Evolutionary conservation across 805 yeast genomes (phyloP).

Genomic region (Nakazawaea sp.): DNA sequence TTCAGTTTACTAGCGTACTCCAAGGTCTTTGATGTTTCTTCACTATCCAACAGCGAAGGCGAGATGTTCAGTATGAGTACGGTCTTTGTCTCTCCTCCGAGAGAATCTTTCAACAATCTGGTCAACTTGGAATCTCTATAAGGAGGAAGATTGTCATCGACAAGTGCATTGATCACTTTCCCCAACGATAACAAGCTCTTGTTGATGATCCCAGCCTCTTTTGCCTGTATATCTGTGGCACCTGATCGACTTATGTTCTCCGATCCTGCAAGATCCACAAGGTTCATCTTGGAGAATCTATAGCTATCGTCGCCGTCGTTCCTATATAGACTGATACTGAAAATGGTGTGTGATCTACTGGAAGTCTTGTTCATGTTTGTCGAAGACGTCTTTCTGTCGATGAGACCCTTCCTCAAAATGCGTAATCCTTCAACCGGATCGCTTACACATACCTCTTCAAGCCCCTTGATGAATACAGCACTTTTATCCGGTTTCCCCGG

Average conservation of each 20-base stretch:
- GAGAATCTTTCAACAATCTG: constrained; percentile 64
- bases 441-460: constrained; percentile 53
- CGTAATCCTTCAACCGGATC: constrained; percentile 50
- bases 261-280: constrained; percentile 93
- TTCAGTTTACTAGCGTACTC: constrained; percentile 55
- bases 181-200: constrained; percentile 85
- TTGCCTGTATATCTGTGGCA: constrained; percentile 76
- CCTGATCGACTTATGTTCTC: constrained; percentile 88
- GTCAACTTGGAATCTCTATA: constrained; percentile 72
- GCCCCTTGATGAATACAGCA: constrained; percentile 41
- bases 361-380: constrained; percentile 71
- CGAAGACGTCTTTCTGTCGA: constrained; percentile 57
- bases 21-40: constrained; percentile 46
- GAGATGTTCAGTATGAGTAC: constrained; percentile 84
- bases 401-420: constrained; percentile 49
- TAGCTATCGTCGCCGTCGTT: constrained; percentile 27
- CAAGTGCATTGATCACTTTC: constrained; percentile 73
- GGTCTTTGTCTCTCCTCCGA: constrained; percentile 85
- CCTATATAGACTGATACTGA: constrained; percentile 54
- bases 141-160: constrained; percentile 69
- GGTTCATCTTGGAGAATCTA: constrained; percentile 36
- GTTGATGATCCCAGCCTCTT: constrained; percentile 91
- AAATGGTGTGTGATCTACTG: constrained; percentile 73
- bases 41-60: constrained; percentile 44
- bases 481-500: constrained; percentile 26